Percentiles rank a stretch among this genome's conserved stretches.
phyloP scores from a whole-genome alignment of 2,329 filamentous ascomycete genomes.

The Reticulascus tulasneorum region DNA sequence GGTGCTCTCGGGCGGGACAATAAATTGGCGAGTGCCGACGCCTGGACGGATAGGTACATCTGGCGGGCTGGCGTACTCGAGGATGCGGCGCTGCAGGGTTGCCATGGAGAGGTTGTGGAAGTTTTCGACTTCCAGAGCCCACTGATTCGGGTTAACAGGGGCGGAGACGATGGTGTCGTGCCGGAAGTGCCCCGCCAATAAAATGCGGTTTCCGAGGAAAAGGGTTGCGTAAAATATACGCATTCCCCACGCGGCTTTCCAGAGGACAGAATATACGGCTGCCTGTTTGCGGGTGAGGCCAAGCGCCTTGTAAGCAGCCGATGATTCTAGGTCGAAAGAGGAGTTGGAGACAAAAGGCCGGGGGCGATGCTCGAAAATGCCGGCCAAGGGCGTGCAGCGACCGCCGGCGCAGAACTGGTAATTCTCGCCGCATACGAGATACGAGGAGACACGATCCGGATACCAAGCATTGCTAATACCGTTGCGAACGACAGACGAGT shows the following conservation, averaged over 20 bases:
- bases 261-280: not conserved
- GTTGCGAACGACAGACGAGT: too few relatives aligned
- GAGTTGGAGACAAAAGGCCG: too few relatives aligned
- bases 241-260: too few relatives aligned
- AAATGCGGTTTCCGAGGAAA: not conserved
- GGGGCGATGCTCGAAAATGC: not conserved
- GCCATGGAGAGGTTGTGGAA: not conserved
- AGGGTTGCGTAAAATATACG: too few relatives aligned
- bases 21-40: not conserved
- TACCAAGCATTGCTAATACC: too few relatives aligned
- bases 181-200: not conserved
- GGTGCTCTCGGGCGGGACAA: not conserved
- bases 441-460: not conserved
- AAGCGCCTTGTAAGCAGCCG: not conserved
- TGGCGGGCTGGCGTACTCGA: not conserved
- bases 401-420: constrained; percentile 2
- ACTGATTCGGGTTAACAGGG: not conserved
- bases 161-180: not conserved
- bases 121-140: not conserved
- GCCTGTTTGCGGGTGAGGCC: not conserved
- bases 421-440: constrained; percentile 1
- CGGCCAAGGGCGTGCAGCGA: not conserved
- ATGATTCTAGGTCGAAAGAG: too few relatives aligned
- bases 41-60: not conserved
- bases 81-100: not conserved